Base-by-base conservation (phyloP, 2,329 filamentous ascomycete species). In the Colletotrichum sublineola region DNA sequence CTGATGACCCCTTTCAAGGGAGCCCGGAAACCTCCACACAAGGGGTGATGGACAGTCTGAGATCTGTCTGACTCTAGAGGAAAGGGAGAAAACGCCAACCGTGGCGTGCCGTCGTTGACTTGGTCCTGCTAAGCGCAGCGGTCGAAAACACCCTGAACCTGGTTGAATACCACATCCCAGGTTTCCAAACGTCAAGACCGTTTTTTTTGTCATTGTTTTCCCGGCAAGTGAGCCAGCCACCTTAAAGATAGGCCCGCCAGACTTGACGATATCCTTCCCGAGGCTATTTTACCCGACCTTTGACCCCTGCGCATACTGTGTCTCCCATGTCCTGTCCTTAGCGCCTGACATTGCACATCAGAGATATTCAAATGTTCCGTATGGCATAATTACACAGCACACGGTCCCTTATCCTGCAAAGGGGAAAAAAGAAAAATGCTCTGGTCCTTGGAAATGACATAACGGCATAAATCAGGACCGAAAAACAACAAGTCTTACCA, bases 1-100 rank as follows among this genome's bases (percentile, higher is more conserved):
- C 36, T 66, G 66, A 60, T 55, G 66, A 62, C 66, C 63, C 69
- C 66, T 72, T 64, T 63, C 58, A 33, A 72, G 60, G 66, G 69
- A 69, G 60, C 60, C 46, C 2, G 29, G 44, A 64, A n/a, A 56
- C 38, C 36, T 38, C 66, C 38, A 69, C 24, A 61, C 38, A 72
- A 65, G 60, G 67, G 66, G 67, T 53, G 46, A 50, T 40, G 29
- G 46, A 38, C 44, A 62, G 56, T 68, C 44, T 63, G 57, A 71
- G 57, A 64, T 52, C 20, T 68, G 63, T 57, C 64, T 57, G 56
- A 57, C 56, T 55, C 50, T 48, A n/a, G 42, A 33, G 53, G 33
- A 67, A 71, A 58, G 53, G 60, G 42, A 65, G 40, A 48, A 65
- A 18, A 48, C n/a, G 60, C 24, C 50, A 44, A 60, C 44, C 38